Evolutionary conservation across 225 moss, liverwort and hornwort species (phyloP).

Genomic region (Anthoceros angustus): DNA sequence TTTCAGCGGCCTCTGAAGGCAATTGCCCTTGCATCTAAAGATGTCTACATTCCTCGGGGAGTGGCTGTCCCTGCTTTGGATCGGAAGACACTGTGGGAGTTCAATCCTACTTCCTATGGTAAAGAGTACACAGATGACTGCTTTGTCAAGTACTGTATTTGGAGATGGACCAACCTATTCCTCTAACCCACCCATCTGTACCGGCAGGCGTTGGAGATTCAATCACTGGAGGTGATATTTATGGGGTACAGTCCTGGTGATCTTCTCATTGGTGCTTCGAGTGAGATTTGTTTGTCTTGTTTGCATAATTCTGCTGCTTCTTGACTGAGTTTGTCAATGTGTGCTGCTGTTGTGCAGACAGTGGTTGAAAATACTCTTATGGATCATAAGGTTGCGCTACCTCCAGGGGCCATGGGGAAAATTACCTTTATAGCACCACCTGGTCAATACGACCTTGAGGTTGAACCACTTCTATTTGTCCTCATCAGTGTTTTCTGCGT

Average conservation of each 20-base stretch:
- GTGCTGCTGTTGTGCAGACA: slow-evolving; percentile 19
- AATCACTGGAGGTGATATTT: slow-evolving; percentile 83
- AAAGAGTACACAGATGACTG: slow-evolving; percentile 4
- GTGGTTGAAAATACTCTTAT: slow-evolving; percentile 86
- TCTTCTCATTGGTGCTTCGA: neutral
- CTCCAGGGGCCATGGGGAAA: slow-evolving; percentile 81
- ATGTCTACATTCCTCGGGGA: slow-evolving; percentile 95
- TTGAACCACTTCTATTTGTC: slow-evolving; percentile 8
- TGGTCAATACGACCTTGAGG: slow-evolving; percentile 56
- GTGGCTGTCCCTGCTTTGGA: slow-evolving; percentile 77
- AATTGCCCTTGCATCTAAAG: slow-evolving; percentile 61
- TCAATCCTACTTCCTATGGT: slow-evolving; percentile 56
- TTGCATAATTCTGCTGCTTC: neutral
- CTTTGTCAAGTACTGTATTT: no score
- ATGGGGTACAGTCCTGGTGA: slow-evolving; percentile 29
- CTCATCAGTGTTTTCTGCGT: neutral
- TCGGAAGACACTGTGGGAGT: slow-evolving; percentile 67
- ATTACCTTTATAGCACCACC: slow-evolving; percentile 52
- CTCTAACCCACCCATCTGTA: neutral
- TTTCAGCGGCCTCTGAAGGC: slow-evolving; percentile 80
- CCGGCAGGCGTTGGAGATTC: slow-evolving; percentile 58
- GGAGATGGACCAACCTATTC: no score
- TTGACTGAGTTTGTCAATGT: neutral
- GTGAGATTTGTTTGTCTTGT: neutral
- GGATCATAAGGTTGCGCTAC: slow-evolving; percentile 76